Conservation (phyloP, 139 green algal genomes). For the Auxenochlorella pyrenoidosa region DNA sequence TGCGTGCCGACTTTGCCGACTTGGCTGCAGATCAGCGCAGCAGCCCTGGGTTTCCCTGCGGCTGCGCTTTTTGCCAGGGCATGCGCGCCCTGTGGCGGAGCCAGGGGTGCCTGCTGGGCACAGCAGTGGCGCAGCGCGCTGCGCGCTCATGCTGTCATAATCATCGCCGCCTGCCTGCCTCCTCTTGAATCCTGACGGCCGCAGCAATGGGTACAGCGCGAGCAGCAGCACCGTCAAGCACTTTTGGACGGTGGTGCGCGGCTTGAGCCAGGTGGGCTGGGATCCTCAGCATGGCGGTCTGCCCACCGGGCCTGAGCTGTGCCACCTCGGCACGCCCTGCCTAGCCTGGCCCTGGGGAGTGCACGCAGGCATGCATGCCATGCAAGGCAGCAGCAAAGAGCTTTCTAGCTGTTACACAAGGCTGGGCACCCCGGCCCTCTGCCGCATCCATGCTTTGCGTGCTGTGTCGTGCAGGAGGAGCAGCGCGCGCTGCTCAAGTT, state of each 20-base stretch:
- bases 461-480: conserved; percentile 40
- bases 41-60: background rate
- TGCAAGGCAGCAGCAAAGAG: no score
- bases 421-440: background rate
- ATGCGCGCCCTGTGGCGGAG: no score
- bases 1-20: no score
- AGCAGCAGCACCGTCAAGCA: conserved; percentile 71
- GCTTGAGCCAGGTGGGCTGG: conserved; percentile 42
- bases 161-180: no score
- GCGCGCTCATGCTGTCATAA: no score
- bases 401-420: background rate
- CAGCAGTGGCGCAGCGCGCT: no score
- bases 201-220: conserved; percentile 62
- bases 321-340: background rate
- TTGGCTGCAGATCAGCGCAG: no score
- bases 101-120: no score
- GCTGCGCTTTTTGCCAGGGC: background rate
- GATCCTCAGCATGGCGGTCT: background rate
- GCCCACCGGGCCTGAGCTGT: background rate
- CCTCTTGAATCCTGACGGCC: no score
- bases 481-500: conserved; percentile 84
- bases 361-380: background rate
- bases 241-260: conserved; percentile 87
- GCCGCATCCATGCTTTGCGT: background rate
- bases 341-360: background rate